Base-by-base conservation (phyloP, 371 early-diverging fungal genomes). In the Lichtheimia hyalospora region DNA sequence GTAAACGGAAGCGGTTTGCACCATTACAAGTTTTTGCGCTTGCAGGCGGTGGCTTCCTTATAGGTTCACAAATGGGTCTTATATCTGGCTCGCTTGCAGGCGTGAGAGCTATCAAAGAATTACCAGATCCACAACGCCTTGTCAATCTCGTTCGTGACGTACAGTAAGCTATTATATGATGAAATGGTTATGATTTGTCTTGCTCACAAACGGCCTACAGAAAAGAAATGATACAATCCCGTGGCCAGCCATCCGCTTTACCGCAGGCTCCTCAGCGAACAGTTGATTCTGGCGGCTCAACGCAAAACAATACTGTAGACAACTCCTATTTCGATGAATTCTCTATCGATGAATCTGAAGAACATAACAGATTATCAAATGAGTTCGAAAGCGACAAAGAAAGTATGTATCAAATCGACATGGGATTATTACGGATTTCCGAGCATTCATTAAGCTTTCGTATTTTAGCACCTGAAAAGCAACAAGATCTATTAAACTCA, bases 21-120 rank as follows among this genome's bases (percentile, higher is more conserved):
- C 76, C 78, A 24, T 48, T 77, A 24, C 70, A 64, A 34, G 44
- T 68, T 7, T 48, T 74, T 8, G 68, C 70, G 0, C 20, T 81
- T 7, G 66, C 70, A 43, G 81, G 68, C 27, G 73, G 75, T 59
- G 75, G 75, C 1, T 75, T 81, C 50, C 43, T 81, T 6, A 60
- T 81, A 46, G 81, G 78, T 15, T 68, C 75, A 14, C 81, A 81
- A 64, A 65, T 75, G 53, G 81, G 81, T n/a, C 50, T 75, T 10
- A 57, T 77, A n/a, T 63, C 81, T 0, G 81, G 81, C 13, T 68
- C 73, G 14, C 52, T 75, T 20, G 68, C 78, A 13, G 76, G 76
- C 39, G 68, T 74, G n/a, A 67, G 62, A 13, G 64, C 74, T 4
- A 77, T 81, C 40, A 73, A 77, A 24, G 43, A 64, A 3, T 50